Conservation (phyloP, 2,329 filamentous ascomycete genomes). For the Penicillium crustosum region DNA sequence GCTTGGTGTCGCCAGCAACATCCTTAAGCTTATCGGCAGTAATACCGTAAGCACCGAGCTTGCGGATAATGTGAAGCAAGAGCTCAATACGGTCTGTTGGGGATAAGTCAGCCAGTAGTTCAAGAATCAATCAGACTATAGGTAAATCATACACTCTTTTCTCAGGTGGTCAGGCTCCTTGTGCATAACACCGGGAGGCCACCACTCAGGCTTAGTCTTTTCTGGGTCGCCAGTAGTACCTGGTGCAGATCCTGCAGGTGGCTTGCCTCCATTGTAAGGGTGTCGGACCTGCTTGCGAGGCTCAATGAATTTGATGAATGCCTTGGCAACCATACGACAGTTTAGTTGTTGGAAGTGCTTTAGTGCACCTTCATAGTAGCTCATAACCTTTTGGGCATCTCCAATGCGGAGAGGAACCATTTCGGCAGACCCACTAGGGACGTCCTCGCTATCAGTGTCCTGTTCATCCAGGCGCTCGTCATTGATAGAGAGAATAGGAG, state of each 20-base stretch:
- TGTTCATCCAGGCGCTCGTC: constrained; percentile 22
- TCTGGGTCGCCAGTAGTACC: constrained; percentile 44
- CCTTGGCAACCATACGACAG: constrained; percentile 48
- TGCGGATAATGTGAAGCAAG: constrained; percentile 43
- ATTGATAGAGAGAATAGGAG: constrained; percentile 14
- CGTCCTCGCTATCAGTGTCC: constrained; percentile 28
- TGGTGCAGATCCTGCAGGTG: constrained; percentile 34
- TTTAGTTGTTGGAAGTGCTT: constrained; percentile 48
- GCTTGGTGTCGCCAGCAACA: constrained; percentile 41
- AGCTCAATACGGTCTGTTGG: constrained; percentile 38
- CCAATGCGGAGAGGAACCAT: constrained; percentile 40
- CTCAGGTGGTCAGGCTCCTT: constrained; percentile 51
- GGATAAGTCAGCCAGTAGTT: constrained; percentile 1
- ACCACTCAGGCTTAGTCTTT: constrained; percentile 48
- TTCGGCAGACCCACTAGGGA: constrained; percentile 22
- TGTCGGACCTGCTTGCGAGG: constrained; percentile 50
- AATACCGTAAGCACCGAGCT: constrained; percentile 36
- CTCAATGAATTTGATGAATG: constrained; percentile 50
- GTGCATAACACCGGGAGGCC: constrained; percentile 47
- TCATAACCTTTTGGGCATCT: constrained; percentile 37
- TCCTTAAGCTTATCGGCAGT: constrained; percentile 43
- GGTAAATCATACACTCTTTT: constrained; percentile 43
- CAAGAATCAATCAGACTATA: not conserved
- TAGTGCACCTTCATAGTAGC: constrained; percentile 45
- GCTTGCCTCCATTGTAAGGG: constrained; percentile 50